Conservation (phyloP, 2,329 filamentous ascomycete genomes). For the Aspergillus neotritici region DNA sequence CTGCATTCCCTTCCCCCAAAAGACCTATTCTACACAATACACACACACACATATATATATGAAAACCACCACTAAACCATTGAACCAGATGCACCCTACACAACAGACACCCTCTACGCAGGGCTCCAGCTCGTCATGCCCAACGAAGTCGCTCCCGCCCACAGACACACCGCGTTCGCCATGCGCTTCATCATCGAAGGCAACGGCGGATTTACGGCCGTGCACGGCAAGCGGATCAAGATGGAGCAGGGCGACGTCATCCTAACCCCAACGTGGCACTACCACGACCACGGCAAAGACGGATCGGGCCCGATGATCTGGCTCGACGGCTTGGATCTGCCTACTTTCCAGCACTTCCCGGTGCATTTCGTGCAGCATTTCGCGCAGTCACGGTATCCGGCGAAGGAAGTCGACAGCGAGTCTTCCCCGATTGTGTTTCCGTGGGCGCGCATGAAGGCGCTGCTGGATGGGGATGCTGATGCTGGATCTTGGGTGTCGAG, state of each 20-base stretch:
- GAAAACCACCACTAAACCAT: neutral
- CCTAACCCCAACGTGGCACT: conserved; percentile 55
- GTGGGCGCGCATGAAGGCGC: conserved; percentile 43
- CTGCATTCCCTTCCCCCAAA: neutral
- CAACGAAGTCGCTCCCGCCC: conserved; percentile 51
- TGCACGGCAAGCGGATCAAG: conserved; percentile 49
- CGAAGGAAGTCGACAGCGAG: conserved; percentile 39
- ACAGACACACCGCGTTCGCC: conserved; percentile 53
- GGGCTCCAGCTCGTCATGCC: conserved; percentile 55
- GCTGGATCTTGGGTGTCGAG: conserved; percentile 24
- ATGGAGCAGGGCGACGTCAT: conserved; percentile 53
- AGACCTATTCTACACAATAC: no score
- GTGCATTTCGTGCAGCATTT: conserved; percentile 54
- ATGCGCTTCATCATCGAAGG: conserved; percentile 56
- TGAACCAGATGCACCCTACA: conserved; percentile 49
- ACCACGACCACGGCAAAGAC: conserved; percentile 58
- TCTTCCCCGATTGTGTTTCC: conserved; percentile 45
- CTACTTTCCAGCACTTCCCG: conserved; percentile 46
- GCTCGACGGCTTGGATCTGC: conserved; percentile 54
- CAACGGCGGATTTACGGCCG: conserved; percentile 52
- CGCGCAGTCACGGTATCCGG: conserved; percentile 45
- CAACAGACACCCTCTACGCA: conserved; percentile 54
- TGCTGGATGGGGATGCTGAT: conserved; percentile 33
- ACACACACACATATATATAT: neutral
- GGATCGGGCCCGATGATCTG: conserved; percentile 51